phyloP scores from a whole-genome alignment of 805 yeast species.

The Starmerella tilneyi region DNA sequence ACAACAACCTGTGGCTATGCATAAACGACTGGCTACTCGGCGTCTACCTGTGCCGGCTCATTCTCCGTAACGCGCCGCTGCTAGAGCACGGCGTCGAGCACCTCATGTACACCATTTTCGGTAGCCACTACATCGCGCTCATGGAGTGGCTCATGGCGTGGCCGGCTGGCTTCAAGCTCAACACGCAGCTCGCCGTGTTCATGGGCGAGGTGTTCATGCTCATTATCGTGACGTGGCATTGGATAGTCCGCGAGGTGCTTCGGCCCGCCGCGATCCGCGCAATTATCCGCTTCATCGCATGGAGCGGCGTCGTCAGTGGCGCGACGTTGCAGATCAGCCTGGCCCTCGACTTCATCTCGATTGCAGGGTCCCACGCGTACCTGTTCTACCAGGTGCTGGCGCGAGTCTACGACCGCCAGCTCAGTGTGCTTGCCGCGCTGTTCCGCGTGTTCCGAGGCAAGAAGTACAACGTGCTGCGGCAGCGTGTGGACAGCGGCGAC shows the following conservation, averaged over 20 bases:
- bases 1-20: constrained; percentile 81
- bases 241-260: constrained; percentile 4
- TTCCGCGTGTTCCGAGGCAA: constrained; percentile 82
- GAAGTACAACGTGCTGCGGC: constrained; percentile 70
- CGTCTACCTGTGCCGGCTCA: constrained; percentile 41
- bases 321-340: constrained; percentile 60
- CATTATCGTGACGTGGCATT: constrained; percentile 64
- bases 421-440: constrained; percentile 56
- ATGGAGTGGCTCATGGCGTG: constrained; percentile 71
- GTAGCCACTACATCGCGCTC: constrained; percentile 38
- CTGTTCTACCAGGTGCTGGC: constrained; percentile 73
- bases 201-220: constrained; percentile 79
- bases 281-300: constrained; percentile 15
- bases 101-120: constrained; percentile 35
- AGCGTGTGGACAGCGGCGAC: constrained; percentile 74
- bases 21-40: constrained; percentile 77
- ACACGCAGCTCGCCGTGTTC: constrained; percentile 73
- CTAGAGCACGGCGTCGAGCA: constrained; percentile 26
- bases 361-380: constrained; percentile 60
- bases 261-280: constrained; percentile 2
- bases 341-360: constrained; percentile 50
- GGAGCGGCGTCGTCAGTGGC: constrained; percentile 44
- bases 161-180: constrained; percentile 90
- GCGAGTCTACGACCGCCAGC: constrained; percentile 66
- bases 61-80: constrained; percentile 25